phyloP scores from a whole-genome alignment of 2,329 filamentous ascomycete species.

The Sporothrix globosa region DNA sequence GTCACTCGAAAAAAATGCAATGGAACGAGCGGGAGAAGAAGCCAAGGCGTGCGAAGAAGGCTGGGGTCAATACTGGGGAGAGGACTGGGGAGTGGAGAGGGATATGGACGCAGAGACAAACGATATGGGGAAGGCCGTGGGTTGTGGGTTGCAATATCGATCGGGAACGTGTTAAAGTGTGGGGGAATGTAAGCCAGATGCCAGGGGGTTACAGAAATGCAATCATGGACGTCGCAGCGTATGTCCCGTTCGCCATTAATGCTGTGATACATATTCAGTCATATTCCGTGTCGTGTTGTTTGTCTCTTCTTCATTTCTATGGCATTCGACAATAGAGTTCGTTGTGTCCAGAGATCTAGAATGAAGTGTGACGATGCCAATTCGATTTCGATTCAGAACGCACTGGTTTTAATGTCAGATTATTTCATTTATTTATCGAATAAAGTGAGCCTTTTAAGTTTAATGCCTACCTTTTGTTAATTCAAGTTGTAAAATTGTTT shows the following conservation, averaged over 20 bases:
- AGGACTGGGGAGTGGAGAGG: not conserved
- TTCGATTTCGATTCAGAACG: too few species aligned
- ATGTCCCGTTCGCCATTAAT: constrained; percentile 1
- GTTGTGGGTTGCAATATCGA: constrained; percentile 5
- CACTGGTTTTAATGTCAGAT: not conserved
- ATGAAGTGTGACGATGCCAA: not conserved
- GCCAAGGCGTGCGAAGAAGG: constrained; percentile 5
- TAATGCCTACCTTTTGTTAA: too few species aligned
- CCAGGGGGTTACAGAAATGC: not conserved
- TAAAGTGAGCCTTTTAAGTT: too few species aligned
- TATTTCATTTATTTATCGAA: too few species aligned
- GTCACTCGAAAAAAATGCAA: not conserved
- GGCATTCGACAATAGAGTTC: not conserved
- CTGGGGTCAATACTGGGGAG: not conserved
- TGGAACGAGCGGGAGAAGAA: constrained; percentile 23
- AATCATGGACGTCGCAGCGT: not conserved
- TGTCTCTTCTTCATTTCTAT: too few species aligned
- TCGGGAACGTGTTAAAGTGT: not conserved
- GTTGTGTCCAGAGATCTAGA: not conserved
- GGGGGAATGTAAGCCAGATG: not conserved
- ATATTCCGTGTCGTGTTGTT: not conserved
- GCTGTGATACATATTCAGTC: not conserved
- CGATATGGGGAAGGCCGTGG: not conserved
- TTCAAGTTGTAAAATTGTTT: not conserved
- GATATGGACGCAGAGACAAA: not conserved